Percentiles rank a stretch among this genome's conserved stretches.
These are phyloP conservation scores for Pseudomonodictys pantanalensis DNA, from an alignment of 495 filamentous ascomycete genomes.

Conservation along the genomic window DNA sequence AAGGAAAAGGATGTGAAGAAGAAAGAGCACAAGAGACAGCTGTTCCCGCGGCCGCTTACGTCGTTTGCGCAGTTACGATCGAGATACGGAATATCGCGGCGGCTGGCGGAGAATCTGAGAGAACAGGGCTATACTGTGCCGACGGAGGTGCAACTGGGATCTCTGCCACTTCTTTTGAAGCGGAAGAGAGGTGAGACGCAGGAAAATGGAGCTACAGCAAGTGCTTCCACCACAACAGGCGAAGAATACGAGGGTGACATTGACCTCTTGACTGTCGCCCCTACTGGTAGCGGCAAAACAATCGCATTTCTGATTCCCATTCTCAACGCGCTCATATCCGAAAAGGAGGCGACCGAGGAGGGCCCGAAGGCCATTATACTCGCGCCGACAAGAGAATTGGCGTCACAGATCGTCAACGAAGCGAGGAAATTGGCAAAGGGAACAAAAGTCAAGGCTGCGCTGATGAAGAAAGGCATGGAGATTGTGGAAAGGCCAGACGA, in stretches of 20 bases:
- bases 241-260: slow-evolving; percentile 32
- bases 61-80: slow-evolving; percentile 70
- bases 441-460: slow-evolving; percentile 74
- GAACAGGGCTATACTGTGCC: slow-evolving; percentile 80
- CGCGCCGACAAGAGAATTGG: slow-evolving; percentile 90
- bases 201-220: not conserved
- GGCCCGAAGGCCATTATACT: slow-evolving; percentile 63
- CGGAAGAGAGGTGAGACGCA: slow-evolving; percentile 43
- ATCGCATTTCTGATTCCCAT: slow-evolving; percentile 85
- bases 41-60: slow-evolving; percentile 73
- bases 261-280: slow-evolving; percentile 83
- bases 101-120: slow-evolving; percentile 73
- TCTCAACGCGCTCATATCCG: slow-evolving; percentile 66
- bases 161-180: slow-evolving; percentile 71
- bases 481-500: slow-evolving; percentile 49
- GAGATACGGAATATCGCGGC: slow-evolving; percentile 64
- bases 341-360: slow-evolving; percentile 34
- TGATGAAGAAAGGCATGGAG: slow-evolving; percentile 82
- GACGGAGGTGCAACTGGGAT: slow-evolving; percentile 90
- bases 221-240: not conserved
- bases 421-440: slow-evolving; percentile 73
- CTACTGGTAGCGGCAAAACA: slow-evolving; percentile 97
- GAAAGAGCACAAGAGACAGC: slow-evolving; percentile 51
- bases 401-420: slow-evolving; percentile 88
- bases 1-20: slow-evolving; percentile 48